Base-by-base conservation (phyloP, 2,329 filamentous ascomycete genomes). In the Aspergillus sp. region DNA sequence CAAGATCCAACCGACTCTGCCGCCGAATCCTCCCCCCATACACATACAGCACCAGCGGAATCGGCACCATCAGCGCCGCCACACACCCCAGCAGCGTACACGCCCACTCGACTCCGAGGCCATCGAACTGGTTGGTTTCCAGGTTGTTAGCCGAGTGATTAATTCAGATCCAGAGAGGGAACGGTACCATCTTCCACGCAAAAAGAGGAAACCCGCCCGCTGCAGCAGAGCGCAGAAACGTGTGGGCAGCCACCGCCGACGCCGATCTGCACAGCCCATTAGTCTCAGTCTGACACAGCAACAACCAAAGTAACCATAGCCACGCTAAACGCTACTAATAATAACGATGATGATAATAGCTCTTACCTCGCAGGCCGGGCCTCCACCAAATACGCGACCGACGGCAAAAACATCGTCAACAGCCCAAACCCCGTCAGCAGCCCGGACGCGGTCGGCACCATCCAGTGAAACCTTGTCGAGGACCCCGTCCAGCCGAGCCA, bases 161-260 rank as follows among this genome's bases (percentile, higher is more conserved):
- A n/a, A n/a, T n/a, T n/a, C n/a, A n/a, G n/a, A n/a, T n/a, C n/a
- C n/a, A n/a, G n/a, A 17, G 4, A 19, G 42, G 16, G 5, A 7
- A 7, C 42, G 51, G 44, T 21, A 58, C 57, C 57, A 57, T 59
- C n/a, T 60, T 54, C 10, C 50, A 49, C 19, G 55, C 55, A 41
- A 56, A 56, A 7, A 59, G 50, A 14, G 71, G 70, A 47, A 76
- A 75, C n/a, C 64, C 68, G 14, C 71, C 72, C 7, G 70, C 73
- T 9, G 69, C 63, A 17, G 72, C 53, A 10, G 71, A 75, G 29
- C 78, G 73, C 34, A 80, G 65, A 57, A 80, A 75, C 2, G 77
- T 79, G 53, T 81, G 79, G 23, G 76, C 77, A 9, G 76, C 74
- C 23, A 79, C 73, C 7, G 78, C 77, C 11, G 73, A 77, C 3